These are phyloP conservation scores for Leptographium wingfieldii DNA, from an alignment of 2,329 filamentous ascomycete species.

Conservation along the genomic window DNA sequence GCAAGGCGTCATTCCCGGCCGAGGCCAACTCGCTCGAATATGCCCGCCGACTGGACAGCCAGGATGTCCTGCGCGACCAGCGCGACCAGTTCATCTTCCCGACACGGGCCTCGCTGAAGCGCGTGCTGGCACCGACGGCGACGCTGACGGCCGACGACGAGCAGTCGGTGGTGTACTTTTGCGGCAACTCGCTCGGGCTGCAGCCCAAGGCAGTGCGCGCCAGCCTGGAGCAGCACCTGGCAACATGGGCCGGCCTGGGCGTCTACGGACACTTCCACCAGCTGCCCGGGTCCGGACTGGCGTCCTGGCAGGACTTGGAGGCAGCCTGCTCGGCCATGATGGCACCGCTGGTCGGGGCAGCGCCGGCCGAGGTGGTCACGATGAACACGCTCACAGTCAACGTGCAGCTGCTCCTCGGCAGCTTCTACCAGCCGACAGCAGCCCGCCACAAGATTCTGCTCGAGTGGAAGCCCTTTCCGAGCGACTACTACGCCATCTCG, in stretches of 20 bases:
- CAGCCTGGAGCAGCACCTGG: constrained; percentile 60
- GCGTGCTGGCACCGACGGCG: constrained; percentile 31
- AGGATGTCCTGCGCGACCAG: constrained; percentile 47
- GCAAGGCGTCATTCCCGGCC: constrained; percentile 30
- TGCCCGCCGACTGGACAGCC: constrained; percentile 41
- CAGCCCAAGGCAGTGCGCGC: constrained; percentile 58
- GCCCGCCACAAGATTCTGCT: constrained; percentile 64
- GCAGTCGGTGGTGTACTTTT: constrained; percentile 60
- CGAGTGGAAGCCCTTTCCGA: constrained; percentile 81
- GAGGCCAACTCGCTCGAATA: constrained; percentile 34
- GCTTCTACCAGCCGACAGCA: constrained; percentile 63
- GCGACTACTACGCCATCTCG: constrained; percentile 77
- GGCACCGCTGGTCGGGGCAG: constrained; percentile 62
- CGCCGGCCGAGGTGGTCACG: constrained; percentile 61
- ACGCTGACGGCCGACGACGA: constrained; percentile 10
- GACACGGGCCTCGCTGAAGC: constrained; percentile 56
- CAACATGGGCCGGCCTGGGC: constrained; percentile 77
- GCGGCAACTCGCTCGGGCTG: constrained; percentile 78
- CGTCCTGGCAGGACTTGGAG: constrained; percentile 67
- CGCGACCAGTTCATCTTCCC: constrained; percentile 67
- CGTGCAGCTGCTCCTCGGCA: constrained; percentile 72
- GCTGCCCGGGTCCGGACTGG: constrained; percentile 53
- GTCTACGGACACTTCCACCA: constrained; percentile 72
- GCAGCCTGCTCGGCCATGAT: constrained; percentile 59
- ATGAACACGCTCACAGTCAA: constrained; percentile 84